phyloP scores from a whole-genome alignment of 2,329 filamentous ascomycete genomes.

The Neonectria punicea region DNA sequence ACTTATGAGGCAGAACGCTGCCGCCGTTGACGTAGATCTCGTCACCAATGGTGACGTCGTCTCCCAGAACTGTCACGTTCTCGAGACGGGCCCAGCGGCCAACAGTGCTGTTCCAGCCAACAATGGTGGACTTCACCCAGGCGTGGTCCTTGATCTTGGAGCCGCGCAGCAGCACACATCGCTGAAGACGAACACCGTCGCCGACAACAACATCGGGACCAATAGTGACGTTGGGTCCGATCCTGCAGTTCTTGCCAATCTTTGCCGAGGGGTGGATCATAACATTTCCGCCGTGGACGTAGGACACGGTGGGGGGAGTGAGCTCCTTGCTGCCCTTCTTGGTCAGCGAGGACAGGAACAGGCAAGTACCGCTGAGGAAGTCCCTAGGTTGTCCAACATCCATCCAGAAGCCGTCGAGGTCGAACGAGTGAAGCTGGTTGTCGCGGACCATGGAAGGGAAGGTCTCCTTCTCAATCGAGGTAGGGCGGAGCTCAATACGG shows the following conservation, averaged over 20 bases:
- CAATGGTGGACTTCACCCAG: conserved; percentile 98
- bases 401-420: conserved; percentile 99
- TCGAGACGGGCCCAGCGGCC: conserved; percentile 96
- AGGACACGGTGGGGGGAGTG: conserved; percentile 77
- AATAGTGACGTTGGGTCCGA: conserved; percentile 96
- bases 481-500: conserved; percentile 95
- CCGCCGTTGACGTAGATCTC: conserved; percentile 99
- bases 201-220: conserved; percentile 92
- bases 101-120: conserved; percentile 97
- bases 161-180: conserved; percentile 87
- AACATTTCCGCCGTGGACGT: conserved; percentile 93
- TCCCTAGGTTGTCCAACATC: conserved; percentile 99
- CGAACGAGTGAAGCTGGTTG: conserved; percentile 92
- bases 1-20: conserved; percentile 96
- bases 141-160: conserved; percentile 98
- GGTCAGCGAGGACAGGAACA: conserved; percentile 92
- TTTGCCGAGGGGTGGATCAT: conserved; percentile 93
- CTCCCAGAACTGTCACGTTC: conserved; percentile 97
- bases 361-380: conserved; percentile 93
- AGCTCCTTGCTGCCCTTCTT: conserved; percentile 92
- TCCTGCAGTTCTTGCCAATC: conserved; percentile 98
- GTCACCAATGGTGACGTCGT: conserved; percentile 97
- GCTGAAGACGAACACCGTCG: conserved; percentile 92
- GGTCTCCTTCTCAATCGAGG: conserved; percentile 98
- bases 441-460: conserved; percentile 95